A percentile compares a stretch with the other conserved stretches of the same genome.
Evolutionary conservation across 2,329 filamentous ascomycete species (phyloP).

Genomic region (Gnomoniopsis sp.): DNA sequence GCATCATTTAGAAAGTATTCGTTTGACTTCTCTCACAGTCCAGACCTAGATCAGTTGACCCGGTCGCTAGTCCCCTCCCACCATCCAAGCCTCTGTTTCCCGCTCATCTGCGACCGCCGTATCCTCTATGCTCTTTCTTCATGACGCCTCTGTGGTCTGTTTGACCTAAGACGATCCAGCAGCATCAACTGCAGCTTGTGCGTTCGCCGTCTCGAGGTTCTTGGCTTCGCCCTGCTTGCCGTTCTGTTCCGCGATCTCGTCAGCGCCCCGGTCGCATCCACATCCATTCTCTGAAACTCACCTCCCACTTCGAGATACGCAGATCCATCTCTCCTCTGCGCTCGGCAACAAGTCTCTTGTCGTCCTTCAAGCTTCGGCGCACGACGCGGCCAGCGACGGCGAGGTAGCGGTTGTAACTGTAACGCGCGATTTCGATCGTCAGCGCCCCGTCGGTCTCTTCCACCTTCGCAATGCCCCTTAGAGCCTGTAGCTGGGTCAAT

Average conservation of each 20-base stretch:
- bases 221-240: slow-evolving; percentile 91
- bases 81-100: neutral
- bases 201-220: slow-evolving; percentile 61
- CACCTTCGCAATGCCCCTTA: neutral
- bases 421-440: slow-evolving; percentile 7
- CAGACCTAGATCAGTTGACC: no score
- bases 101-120: neutral
- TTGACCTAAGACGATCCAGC: slow-evolving; percentile 26
- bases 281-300: slow-evolving; percentile 48
- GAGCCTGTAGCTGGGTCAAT: slow-evolving; percentile 20
- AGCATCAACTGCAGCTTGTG: slow-evolving; percentile 31
- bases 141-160: neutral
- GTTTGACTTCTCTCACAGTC: no score
- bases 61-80: no score
- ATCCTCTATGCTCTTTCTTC: neutral
- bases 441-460: neutral
- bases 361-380: slow-evolving; percentile 95
- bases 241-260: slow-evolving; percentile 59
- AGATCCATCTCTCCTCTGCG: slow-evolving; percentile 86
- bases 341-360: slow-evolving; percentile 82
- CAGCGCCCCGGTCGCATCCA: slow-evolving; percentile 14
- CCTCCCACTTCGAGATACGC: slow-evolving; percentile 92
- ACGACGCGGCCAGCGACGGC: slow-evolving; percentile 91
- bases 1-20: no score
- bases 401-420: slow-evolving; percentile 99